These are phyloP conservation scores for Bassia scoparia DNA, from an alignment of 148 eudicot genomes.

Conservation along the genomic window DNA sequence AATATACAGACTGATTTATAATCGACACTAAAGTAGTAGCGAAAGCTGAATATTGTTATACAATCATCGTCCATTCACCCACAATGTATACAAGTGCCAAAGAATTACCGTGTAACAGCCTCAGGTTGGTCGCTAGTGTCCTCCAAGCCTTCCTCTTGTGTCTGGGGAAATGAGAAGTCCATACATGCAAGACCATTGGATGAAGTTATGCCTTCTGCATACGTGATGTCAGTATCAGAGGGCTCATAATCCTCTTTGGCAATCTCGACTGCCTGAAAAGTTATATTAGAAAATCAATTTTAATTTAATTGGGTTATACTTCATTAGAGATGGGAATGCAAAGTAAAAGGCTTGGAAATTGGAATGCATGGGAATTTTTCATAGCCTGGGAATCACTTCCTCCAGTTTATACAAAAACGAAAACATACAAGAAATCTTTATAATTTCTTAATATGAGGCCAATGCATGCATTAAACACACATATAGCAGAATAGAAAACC, in stretches of 20 bases:
- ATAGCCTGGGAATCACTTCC: too few relatives aligned
- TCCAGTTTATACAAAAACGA: too few relatives aligned
- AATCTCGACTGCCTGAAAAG: conserved; percentile 68
- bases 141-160: conserved; percentile 33
- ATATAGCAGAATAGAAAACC: background rate
- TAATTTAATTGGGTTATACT: too few relatives aligned
- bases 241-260: conserved; percentile 63
- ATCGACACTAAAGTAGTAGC: background rate
- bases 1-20: background rate
- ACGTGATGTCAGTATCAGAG: conserved; percentile 62
- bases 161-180: conserved; percentile 47
- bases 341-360: too few relatives aligned
- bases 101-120: conserved; percentile 38
- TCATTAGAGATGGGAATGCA: background rate
- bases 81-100: background rate
- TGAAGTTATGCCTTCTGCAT: conserved; percentile 54
- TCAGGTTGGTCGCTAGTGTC: conserved; percentile 38
- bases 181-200: conserved; percentile 46
- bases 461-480: conserved; percentile 6
- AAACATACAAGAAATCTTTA: background rate
- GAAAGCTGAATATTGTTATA: background rate
- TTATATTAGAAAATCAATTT: too few relatives aligned
- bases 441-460: background rate
- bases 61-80: too few relatives aligned
- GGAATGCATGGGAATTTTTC: too few relatives aligned